Base-by-base conservation (phyloP, 768 basidiomycete species). In the Naganishia vishniacii region DNA sequence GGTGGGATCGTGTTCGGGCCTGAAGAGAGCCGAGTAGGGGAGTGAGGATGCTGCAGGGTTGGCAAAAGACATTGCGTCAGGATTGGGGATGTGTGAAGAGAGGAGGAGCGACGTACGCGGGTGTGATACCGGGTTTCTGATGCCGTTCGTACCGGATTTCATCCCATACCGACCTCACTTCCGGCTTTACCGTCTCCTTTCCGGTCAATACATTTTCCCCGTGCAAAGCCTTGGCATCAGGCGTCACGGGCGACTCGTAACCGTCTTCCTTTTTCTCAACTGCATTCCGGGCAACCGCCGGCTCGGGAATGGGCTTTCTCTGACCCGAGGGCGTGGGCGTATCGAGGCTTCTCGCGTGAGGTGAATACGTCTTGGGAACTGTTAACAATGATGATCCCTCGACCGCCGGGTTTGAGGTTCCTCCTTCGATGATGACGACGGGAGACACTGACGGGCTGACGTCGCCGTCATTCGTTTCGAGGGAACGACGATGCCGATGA, bases 291-390 rank as follows among this genome's bases (percentile, higher is more conserved):
- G n/a, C n/a, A n/a, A n/a, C n/a, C n/a, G n/a, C n/a, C n/a, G n/a
- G n/a, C n/a, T n/a, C n/a, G n/a, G n/a, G n/a, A n/a, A n/a, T n/a
- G n/a, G n/a, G n/a, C n/a, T n/a, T n/a, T n/a, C 8, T 40, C 8
- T 40, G 9, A 8, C 37, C 37, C 37, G 37, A 40, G 8, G 37
- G 37, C 37, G 20, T 51, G 49, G 32, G 8, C 9, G 49, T 31
- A 34, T 51, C 49, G 6, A 51, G 31, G 31, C 49, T 51, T 20
- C 49, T 26, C 9, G 49, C 49, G 18, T 51, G 49, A 31, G 49
- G 49, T 51, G 49, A 31, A 51, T 34, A 51, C 49, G 49, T 51
- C 18, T 51, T 51, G 31, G 49, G 49, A 2, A 51, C 49, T 5
- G 26, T 34, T 6, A 51, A 20, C 3, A 34, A 20, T 18, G 49